Evolutionary conservation across 495 filamentous ascomycete genomes (phyloP).

Genomic region (Amphirosellinia nigrospora): DNA sequence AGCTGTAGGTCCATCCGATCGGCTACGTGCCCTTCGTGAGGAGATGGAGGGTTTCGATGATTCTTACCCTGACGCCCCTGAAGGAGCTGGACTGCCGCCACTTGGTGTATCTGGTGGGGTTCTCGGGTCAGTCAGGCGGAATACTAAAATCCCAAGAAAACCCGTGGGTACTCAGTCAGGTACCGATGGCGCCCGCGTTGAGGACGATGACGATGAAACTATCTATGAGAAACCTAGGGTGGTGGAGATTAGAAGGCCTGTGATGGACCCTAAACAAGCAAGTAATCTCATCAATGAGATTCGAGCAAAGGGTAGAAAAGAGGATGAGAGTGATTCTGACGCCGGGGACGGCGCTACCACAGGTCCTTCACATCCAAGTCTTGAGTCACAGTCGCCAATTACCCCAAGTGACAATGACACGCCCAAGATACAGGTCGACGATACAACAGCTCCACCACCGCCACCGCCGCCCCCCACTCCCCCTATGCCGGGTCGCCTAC

Average conservation of each 20-base stretch:
- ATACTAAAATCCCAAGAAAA: slow-evolving; percentile 65
- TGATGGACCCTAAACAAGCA: slow-evolving; percentile 74
- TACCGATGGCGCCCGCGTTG: slow-evolving; percentile 42
- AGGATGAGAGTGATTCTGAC: slow-evolving; percentile 76
- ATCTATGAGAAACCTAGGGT: slow-evolving; percentile 71
- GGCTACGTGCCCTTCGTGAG: slow-evolving; percentile 88
- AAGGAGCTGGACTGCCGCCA: slow-evolving; percentile 37
- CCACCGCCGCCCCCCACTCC: slow-evolving; percentile 61
- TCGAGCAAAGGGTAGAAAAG: slow-evolving; percentile 73
- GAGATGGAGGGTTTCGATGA: slow-evolving; percentile 78
- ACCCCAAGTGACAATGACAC: slow-evolving; percentile 69
- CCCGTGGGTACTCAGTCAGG: slow-evolving; percentile 51
- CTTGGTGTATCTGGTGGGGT: slow-evolving; percentile 56
- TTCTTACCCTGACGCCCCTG: slow-evolving; percentile 46
- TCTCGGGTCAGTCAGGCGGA: slow-evolving; percentile 65
- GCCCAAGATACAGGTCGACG: slow-evolving; percentile 54
- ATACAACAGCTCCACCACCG: slow-evolving; percentile 53
- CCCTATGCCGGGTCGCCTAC: slow-evolving; percentile 53
- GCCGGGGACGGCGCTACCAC: slow-evolving; percentile 75
- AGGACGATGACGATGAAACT: slow-evolving; percentile 57
- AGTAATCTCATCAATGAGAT: slow-evolving; percentile 82
- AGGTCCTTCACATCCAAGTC: slow-evolving; percentile 75
- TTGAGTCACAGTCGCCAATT: slow-evolving; percentile 72
- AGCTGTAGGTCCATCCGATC: slow-evolving; percentile 81
- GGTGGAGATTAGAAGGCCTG: slow-evolving; percentile 72